Evolutionary conservation across 2,329 filamentous ascomycete species (phyloP).

Genomic region (Pyrenophora graminea): DNA sequence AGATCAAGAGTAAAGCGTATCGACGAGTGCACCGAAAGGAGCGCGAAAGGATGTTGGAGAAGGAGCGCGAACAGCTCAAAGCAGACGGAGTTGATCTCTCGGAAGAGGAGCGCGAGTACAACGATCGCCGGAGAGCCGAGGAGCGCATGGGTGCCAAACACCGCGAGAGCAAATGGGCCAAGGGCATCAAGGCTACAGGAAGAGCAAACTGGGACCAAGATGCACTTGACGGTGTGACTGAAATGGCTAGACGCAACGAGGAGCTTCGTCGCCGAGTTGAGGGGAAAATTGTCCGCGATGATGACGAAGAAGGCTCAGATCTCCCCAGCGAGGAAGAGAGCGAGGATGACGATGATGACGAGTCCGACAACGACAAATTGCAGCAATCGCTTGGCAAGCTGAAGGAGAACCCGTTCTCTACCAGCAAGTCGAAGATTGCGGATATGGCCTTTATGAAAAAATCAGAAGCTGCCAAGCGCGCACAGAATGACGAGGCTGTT

Average conservation of each 20-base stretch:
- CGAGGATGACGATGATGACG: constrained; percentile 66
- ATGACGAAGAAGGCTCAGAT: constrained; percentile 53
- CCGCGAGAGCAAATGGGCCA: constrained; percentile 90
- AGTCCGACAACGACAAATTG: constrained; percentile 52
- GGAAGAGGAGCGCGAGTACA: constrained; percentile 66
- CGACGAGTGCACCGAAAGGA: constrained; percentile 88
- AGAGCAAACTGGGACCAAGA: constrained; percentile 88
- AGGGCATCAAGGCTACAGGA: constrained; percentile 76
- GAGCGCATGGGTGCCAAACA: constrained; percentile 86
- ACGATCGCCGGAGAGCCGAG: constrained; percentile 76
- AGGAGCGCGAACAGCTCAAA: constrained; percentile 61
- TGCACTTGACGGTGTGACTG: constrained; percentile 74
- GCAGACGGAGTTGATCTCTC: constrained; percentile 64
- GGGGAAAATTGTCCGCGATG: constrained; percentile 64
- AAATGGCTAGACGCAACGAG: constrained; percentile 81
- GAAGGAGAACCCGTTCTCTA: constrained; percentile 57
- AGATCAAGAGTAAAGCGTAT: constrained; percentile 98
- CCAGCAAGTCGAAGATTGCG: constrained; percentile 69
- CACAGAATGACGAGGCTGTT: constrained; percentile 75
- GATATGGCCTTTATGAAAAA: constrained; percentile 94
- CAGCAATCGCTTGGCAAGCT: constrained; percentile 44
- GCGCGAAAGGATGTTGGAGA: constrained; percentile 62
- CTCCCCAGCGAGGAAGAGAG: constrained; percentile 55
- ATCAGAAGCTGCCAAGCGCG: constrained; percentile 76
- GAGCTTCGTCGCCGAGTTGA: constrained; percentile 80